Conservation (phyloP, 2,329 filamentous ascomycete genomes). For the Ramichloridium luteum region DNA sequence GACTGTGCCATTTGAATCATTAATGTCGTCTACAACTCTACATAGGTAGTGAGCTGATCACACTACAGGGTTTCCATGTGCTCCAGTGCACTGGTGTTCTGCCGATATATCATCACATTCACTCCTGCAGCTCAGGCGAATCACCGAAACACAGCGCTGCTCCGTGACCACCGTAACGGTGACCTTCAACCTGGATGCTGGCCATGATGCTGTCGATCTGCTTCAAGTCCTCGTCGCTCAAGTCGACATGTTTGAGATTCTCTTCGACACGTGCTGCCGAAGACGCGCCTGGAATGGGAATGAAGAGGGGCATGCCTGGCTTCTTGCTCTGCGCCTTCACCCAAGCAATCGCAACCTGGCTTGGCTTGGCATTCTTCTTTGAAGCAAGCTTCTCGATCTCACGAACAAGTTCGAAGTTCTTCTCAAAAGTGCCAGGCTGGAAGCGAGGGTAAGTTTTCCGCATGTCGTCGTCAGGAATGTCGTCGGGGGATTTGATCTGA, state of each 20-base stretch:
- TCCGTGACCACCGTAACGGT: conserved; percentile 27
- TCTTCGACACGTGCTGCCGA: conserved; percentile 28
- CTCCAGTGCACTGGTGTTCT: too few species aligned
- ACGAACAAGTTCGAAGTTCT: conserved; percentile 51
- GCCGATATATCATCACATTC: too few species aligned
- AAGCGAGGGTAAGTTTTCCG: conserved; percentile 44
- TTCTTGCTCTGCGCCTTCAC: conserved; percentile 31
- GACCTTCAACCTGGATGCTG: conserved; percentile 32
- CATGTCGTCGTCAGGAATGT: conserved; percentile 43
- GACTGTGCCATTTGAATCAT: conserved; percentile 1
- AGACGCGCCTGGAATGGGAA: conserved; percentile 34
- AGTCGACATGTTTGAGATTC: conserved; percentile 29
- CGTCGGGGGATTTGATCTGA: conserved; percentile 37
- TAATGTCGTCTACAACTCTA: not conserved
- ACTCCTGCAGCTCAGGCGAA: too few species aligned
- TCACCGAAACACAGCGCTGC: too few species aligned
- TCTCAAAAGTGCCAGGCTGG: conserved; percentile 48
- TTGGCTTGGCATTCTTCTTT: conserved; percentile 40
- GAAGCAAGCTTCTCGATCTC: conserved; percentile 46
- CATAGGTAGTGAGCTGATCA: not conserved
- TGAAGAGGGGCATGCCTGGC: conserved; percentile 33
- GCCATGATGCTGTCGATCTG: conserved; percentile 41
- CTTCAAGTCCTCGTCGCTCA: conserved; percentile 37
- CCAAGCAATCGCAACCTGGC: conserved; percentile 41
- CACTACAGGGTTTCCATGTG: not conserved